Evolutionary conservation across 805 yeast species (phyloP).

Genomic region (Barnettozyma siamensis): DNA sequence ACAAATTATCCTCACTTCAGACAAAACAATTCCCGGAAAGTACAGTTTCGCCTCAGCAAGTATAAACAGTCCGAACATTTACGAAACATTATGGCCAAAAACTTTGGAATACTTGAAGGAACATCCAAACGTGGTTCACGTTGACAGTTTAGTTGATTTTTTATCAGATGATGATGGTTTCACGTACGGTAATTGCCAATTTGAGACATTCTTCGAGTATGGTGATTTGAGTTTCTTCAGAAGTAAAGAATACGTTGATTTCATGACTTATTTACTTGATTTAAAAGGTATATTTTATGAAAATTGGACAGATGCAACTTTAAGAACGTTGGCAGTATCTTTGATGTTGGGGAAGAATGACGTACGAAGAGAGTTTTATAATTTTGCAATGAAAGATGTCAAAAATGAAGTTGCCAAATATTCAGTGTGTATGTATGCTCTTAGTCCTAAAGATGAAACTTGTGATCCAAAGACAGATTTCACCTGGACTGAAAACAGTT

Average conservation of each 20-base stretch:
- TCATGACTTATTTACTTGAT: slow-evolving; percentile 61
- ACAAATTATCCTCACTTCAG: slow-evolving; percentile 42
- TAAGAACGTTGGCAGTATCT: slow-evolving; percentile 80
- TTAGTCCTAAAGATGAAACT: slow-evolving; percentile 59
- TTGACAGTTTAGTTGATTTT: slow-evolving; percentile 63
- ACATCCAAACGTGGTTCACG: slow-evolving; percentile 53
- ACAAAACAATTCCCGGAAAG: slow-evolving; percentile 40
- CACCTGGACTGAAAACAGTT: slow-evolving; percentile 55
- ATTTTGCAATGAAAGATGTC: slow-evolving; percentile 67
- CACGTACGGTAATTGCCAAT: slow-evolving; percentile 78
- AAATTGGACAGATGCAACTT: slow-evolving; percentile 91
- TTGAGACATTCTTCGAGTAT: slow-evolving; percentile 84
- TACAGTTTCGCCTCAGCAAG: slow-evolving; percentile 64
- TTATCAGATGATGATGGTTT: slow-evolving; percentile 65
- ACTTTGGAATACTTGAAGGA: slow-evolving; percentile 57
- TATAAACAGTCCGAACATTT: slow-evolving; percentile 64
- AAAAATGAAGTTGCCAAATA: slow-evolving; percentile 26
- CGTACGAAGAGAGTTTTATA: slow-evolving; percentile 64
- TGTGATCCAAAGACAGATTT: slow-evolving; percentile 71
- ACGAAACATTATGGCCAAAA: slow-evolving; percentile 71
- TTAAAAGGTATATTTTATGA: slow-evolving; percentile 84
- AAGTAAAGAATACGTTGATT: slow-evolving; percentile 58
- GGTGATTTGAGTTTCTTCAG: slow-evolving; percentile 73
- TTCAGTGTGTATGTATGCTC: slow-evolving; percentile 61
- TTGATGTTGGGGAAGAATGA: slow-evolving; percentile 62